phyloP scores from a whole-genome alignment of 441 rosid genomes.

The Populus hybrid region DNA sequence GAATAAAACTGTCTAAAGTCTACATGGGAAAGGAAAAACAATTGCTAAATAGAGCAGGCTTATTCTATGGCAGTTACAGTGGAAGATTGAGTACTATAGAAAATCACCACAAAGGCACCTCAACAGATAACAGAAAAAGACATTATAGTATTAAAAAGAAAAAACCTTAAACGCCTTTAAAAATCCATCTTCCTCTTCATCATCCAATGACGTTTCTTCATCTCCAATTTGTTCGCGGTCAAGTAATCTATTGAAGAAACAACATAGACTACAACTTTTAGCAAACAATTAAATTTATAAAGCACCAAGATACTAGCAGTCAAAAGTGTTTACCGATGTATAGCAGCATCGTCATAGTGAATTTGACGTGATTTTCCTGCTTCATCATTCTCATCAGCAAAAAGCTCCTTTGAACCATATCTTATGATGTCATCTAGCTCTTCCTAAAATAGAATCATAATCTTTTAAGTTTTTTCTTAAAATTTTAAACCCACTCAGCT shows the following conservation, averaged over 20 bases:
- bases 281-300: not conserved
- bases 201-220: slow-evolving; percentile 83
- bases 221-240: slow-evolving; percentile 78
- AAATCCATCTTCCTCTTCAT: slow-evolving; percentile 90
- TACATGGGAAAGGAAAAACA: not conserved
- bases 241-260: slow-evolving; percentile 55
- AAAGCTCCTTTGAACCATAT: slow-evolving; percentile 97
- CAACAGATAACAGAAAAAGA: not conserved
- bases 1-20: not conserved
- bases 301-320: slow-evolving; percentile 5
- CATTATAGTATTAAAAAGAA: not conserved
- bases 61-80: not conserved
- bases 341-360: slow-evolving; percentile 94
- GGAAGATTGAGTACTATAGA: slow-evolving; percentile 1
- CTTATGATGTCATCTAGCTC: slow-evolving; percentile 98
- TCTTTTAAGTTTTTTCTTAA: slow-evolving; percentile 8
- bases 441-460: slow-evolving; percentile 53
- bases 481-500: not conserved
- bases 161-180: slow-evolving; percentile 94
- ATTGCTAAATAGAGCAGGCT: not conserved
- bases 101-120: slow-evolving; percentile 9
- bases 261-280: not conserved
- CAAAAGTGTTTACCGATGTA: slow-evolving; percentile 59
- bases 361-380: slow-evolving; percentile 95
- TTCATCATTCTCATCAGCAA: slow-evolving; percentile 95